These are phyloP conservation scores for Sarocladiaceae sp. DNA, from an alignment of 2,329 filamentous ascomycete genomes.

Conservation along the genomic window DNA sequence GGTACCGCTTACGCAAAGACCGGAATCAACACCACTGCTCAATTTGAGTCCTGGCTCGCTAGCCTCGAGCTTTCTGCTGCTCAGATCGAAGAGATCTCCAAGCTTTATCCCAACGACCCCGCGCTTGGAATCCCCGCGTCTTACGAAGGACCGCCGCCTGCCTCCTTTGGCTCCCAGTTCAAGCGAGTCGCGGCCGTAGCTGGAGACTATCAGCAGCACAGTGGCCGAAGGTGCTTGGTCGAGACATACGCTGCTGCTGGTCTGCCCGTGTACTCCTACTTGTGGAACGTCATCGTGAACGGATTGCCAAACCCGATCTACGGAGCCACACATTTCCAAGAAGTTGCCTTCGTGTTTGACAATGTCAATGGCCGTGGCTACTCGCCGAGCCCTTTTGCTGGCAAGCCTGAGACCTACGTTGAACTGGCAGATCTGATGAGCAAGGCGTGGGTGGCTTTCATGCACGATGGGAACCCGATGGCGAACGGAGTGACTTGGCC, in stretches of 20 bases:
- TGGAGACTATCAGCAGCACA: conserved; percentile 52
- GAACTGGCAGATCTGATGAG: conserved; percentile 40
- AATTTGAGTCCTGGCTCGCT: conserved; percentile 40
- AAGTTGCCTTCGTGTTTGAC: conserved; percentile 39
- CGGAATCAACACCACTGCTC: conserved; percentile 47
- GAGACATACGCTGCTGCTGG: conserved; percentile 44
- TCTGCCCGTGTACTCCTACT: conserved; percentile 52
- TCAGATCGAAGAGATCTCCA: conserved; percentile 29
- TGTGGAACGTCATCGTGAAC: conserved; percentile 43
- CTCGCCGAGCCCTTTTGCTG: conserved; percentile 30
- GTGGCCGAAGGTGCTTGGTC: conserved; percentile 46
- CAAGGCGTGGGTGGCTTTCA: conserved; percentile 44
- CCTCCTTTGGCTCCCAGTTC: conserved; percentile 40
- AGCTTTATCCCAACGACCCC: conserved; percentile 44
- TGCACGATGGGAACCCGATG: conserved; percentile 33
- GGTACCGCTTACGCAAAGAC: conserved; percentile 46
- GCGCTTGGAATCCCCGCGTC: conserved; percentile 40
- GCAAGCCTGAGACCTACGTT: conserved; percentile 26
- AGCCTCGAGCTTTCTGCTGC: conserved; percentile 15
- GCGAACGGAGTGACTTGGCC: conserved; percentile 32
- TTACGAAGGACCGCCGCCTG: conserved; percentile 24
- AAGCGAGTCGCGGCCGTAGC: conserved; percentile 50
- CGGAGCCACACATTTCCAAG: conserved; percentile 19
- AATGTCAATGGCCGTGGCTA: conserved; percentile 42
- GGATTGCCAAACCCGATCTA: conserved; percentile 44